Conservation (phyloP, 148 eudicot genomes). For the Rhododendron kiyosumense region DNA sequence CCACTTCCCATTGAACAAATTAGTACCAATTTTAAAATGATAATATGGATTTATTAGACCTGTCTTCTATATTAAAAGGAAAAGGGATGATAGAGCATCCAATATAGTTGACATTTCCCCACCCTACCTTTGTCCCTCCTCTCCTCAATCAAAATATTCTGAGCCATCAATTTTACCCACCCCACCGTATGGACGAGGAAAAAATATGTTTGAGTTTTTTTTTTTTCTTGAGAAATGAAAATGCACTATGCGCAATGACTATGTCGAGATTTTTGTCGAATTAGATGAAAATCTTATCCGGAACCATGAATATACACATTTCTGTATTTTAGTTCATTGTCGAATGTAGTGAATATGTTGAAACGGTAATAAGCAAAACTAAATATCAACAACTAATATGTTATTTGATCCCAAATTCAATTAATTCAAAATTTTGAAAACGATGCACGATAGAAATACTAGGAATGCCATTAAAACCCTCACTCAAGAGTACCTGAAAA, state of each 20-base stretch:
- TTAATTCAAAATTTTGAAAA: no score
- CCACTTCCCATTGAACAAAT: not conserved
- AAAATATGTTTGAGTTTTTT: not conserved
- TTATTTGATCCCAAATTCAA: no score
- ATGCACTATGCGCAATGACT: not conserved
- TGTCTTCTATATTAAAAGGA: not conserved
- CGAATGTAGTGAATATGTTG: not conserved
- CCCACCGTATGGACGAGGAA: not conserved
- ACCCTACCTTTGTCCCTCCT: not conserved
- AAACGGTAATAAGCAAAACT: not conserved
- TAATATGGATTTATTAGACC: not conserved
- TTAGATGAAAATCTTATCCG: not conserved
- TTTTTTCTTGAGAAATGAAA: not conserved
- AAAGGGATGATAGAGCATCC: constrained; percentile 6
- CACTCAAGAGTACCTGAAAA: not conserved
- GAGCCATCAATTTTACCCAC: not conserved
- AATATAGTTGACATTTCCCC: not conserved
- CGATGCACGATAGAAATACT: not conserved
- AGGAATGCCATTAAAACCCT: not conserved
- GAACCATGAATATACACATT: not conserved
- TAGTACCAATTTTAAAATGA: not conserved
- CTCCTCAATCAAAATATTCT: not conserved
- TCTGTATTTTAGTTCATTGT: not conserved
- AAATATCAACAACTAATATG: no score
- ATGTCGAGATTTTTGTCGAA: not conserved